phyloP scores from a whole-genome alignment of 768 basidiomycete species.

The Lactarius hengduanensis region DNA sequence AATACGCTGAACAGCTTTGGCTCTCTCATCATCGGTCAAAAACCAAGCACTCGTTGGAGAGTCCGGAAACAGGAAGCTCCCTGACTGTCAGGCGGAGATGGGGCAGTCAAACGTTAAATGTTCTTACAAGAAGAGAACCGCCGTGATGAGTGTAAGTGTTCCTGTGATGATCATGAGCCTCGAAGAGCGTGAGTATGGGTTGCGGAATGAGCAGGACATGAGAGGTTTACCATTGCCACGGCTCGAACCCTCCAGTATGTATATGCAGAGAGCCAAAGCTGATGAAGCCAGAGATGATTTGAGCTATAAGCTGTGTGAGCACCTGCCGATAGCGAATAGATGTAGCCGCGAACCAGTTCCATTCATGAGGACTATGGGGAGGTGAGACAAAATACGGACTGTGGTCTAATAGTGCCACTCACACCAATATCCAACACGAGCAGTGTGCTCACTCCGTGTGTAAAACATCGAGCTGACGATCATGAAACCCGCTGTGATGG shows the following conservation, averaged over 20 bases:
- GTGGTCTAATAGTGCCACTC: conserved; percentile 33
- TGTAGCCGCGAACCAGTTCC: conserved; percentile 50
- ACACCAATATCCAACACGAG: conserved; percentile 78
- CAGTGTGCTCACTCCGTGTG: conserved; percentile 65
- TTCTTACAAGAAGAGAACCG: conserved; percentile 54
- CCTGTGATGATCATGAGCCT: conserved; percentile 76
- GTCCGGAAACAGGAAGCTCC: conserved; percentile 68
- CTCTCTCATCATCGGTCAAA: conserved; percentile 61
- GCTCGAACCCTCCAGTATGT: conserved; percentile 52
- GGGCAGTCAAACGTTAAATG: neutral
- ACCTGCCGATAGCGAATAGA: neutral
- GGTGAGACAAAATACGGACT: conserved; percentile 2
- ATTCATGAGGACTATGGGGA: conserved; percentile 64
- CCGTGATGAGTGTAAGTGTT: conserved; percentile 50
- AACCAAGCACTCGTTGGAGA: conserved; percentile 77
- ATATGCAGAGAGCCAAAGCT: conserved; percentile 68
- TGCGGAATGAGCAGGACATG: neutral
- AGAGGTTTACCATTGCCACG: conserved; percentile 64
- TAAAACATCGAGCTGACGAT: conserved; percentile 80
- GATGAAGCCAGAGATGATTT: conserved; percentile 68
- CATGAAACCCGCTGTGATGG: conserved; percentile 72
- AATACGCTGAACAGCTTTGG: conserved; percentile 60
- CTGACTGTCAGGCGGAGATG: neutral
- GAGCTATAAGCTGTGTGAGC: conserved; percentile 42
- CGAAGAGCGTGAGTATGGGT: conserved; percentile 20